phyloP scores from a whole-genome alignment of 441 rosid genomes.

The Eutrema salsugineum region DNA sequence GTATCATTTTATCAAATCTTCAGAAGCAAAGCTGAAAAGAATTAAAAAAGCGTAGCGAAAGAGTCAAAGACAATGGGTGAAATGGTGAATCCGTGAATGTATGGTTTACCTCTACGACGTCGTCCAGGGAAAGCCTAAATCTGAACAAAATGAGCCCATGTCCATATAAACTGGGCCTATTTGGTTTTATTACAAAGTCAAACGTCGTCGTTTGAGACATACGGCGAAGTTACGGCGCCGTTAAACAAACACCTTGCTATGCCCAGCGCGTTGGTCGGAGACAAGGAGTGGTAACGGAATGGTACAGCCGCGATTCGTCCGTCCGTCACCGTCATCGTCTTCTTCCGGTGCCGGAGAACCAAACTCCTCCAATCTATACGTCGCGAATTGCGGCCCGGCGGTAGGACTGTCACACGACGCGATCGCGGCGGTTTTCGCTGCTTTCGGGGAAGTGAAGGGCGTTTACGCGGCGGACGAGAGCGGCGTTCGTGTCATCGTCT shows the following conservation, averaged over 20 bases:
- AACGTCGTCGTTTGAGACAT: not conserved
- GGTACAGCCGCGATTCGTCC: slow-evolving; percentile 68
- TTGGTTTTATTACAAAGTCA: not conserved
- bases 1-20: too few species aligned
- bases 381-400: slow-evolving; percentile 94
- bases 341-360: slow-evolving; percentile 5
- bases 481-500: slow-evolving; percentile 76
- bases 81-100: too few species aligned
- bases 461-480: slow-evolving; percentile 82
- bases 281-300: slow-evolving; percentile 10
- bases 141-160: not conserved
- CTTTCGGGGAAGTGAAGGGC: slow-evolving; percentile 66
- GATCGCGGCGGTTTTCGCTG: slow-evolving; percentile 52
- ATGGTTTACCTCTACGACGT: not conserved
- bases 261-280: slow-evolving; percentile 3
- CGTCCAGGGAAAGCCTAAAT: not conserved
- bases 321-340: slow-evolving; percentile 34
- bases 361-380: slow-evolving; percentile 52
- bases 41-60: too few species aligned
- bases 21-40: too few species aligned
- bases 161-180: not conserved
- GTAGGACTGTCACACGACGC: slow-evolving; percentile 64
- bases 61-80: too few species aligned
- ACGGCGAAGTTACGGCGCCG: slow-evolving; percentile 13
- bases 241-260: too few species aligned